phyloP scores from a whole-genome alignment of 768 basidiomycete species.

The Naganishia friedmannii region DNA sequence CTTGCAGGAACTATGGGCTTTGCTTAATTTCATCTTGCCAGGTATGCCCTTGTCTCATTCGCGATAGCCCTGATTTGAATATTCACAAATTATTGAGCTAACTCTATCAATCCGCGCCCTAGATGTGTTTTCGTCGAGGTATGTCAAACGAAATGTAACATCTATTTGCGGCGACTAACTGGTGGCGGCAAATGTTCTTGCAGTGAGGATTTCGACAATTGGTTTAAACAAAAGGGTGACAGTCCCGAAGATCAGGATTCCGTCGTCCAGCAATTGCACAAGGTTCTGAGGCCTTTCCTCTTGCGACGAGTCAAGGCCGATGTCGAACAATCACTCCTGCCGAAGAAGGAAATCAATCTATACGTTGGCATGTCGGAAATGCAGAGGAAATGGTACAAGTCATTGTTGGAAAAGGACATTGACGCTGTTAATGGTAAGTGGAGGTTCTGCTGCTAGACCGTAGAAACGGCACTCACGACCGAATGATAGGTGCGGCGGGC shows the following conservation, averaged over 20 bases:
- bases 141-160: slow-evolving; percentile 16
- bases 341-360: slow-evolving; percentile 98
- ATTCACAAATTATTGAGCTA: too few species aligned
- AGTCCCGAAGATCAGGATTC: slow-evolving; percentile 64
- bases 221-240: slow-evolving; percentile 82
- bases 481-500: slow-evolving; percentile 68
- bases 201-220: slow-evolving; percentile 81
- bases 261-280: slow-evolving; percentile 94
- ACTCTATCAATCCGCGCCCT: background rate
- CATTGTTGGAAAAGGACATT: slow-evolving; percentile 92
- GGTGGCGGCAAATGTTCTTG: background rate
- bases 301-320: slow-evolving; percentile 91
- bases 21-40: slow-evolving; percentile 93
- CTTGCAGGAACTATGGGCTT: slow-evolving; percentile 91
- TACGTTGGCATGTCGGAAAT: slow-evolving; percentile 95
- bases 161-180: background rate
- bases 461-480: slow-evolving; percentile 10
- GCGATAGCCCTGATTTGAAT: background rate
- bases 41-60: slow-evolving; percentile 69
- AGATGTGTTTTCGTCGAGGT: slow-evolving; percentile 42
- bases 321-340: slow-evolving; percentile 91
- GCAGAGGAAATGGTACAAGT: slow-evolving; percentile 96
- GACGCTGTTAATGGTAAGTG: slow-evolving; percentile 88
- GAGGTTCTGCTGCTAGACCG: background rate
- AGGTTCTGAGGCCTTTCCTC: slow-evolving; percentile 91